Conservation (phyloP, 2,329 filamentous ascomycete species). For the Phialophora expanda region DNA sequence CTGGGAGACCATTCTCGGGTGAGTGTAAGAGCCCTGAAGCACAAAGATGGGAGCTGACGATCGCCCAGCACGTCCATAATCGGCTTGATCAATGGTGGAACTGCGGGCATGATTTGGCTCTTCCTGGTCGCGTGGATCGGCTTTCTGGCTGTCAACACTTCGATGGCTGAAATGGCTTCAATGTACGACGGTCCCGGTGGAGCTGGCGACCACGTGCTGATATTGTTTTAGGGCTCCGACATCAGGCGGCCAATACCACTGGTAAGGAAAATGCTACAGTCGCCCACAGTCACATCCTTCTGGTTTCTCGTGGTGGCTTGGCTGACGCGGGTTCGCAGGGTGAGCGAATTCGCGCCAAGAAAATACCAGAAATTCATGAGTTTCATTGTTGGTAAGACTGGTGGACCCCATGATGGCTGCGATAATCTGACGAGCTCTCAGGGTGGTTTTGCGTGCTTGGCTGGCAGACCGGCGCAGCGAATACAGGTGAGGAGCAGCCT, state of each 20-base stretch:
- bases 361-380: constrained; percentile 45
- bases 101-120: constrained; percentile 58
- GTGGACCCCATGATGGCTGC: not conserved
- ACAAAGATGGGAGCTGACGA: constrained; percentile 16
- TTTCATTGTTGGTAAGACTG: constrained; percentile 40
- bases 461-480: constrained; percentile 42
- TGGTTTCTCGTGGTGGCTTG: not conserved
- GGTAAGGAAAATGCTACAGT: constrained; percentile 13
- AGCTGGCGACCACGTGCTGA: not conserved
- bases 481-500: constrained; percentile 28
- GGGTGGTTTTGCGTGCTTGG: constrained; percentile 45
- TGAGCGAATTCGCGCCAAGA: constrained; percentile 46
- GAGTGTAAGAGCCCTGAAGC: constrained; percentile 17
- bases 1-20: constrained; percentile 50
- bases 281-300: not conserved
- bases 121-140: constrained; percentile 57
- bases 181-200: constrained; percentile 44
- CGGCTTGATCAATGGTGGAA: constrained; percentile 54
- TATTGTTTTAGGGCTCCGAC: constrained; percentile 46
- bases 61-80: constrained; percentile 30
- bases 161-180: constrained; percentile 58
- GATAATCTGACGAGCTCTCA: constrained; percentile 15
- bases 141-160: constrained; percentile 49
- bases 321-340: constrained; percentile 26
- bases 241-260: constrained; percentile 47